These are phyloP conservation scores for Lignosus rhinocerotis DNA, from an alignment of 1,284 basidiomycete species.

Conservation along the genomic window DNA sequence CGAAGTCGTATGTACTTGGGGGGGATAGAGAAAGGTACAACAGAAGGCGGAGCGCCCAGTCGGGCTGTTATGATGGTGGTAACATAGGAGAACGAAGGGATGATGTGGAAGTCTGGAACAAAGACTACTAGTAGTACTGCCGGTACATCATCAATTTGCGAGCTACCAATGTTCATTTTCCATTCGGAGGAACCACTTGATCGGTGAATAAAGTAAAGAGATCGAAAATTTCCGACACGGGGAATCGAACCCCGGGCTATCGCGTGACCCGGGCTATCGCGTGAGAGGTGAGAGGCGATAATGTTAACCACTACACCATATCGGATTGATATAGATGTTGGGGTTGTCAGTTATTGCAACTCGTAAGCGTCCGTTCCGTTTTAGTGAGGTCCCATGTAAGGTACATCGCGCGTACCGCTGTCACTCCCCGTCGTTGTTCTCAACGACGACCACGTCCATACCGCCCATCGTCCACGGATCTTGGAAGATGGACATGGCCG, in stretches of 20 bases:
- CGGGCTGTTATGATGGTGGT: too few species aligned
- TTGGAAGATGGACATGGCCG: slow-evolving; percentile 14
- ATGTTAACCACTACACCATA: slow-evolving; percentile 23
- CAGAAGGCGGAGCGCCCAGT: too few species aligned
- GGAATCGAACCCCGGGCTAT: slow-evolving; percentile 21
- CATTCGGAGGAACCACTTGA: too few species aligned
- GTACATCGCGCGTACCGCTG: slow-evolving; percentile 1
- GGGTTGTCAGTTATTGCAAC: neutral
- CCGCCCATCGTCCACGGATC: neutral
- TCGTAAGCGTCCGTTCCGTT: neutral
- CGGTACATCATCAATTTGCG: too few species aligned
- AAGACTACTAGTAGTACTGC: too few species aligned
- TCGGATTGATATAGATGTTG: neutral
- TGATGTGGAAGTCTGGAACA: too few species aligned
- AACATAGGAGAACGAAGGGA: too few species aligned
- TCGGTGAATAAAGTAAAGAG: too few species aligned
- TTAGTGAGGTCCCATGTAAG: neutral
- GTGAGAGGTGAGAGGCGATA: slow-evolving; percentile 19
- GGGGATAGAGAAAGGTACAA: too few species aligned
- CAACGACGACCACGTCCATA: slow-evolving; percentile 3
- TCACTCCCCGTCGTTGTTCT: slow-evolving; percentile 2
- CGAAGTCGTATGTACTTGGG: too few species aligned
- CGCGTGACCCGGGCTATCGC: slow-evolving; percentile 7
- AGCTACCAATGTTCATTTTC: too few species aligned
- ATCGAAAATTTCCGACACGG: slow-evolving; percentile 18